These are phyloP conservation scores for Mucor saturninus DNA, from an alignment of 371 early-diverging fungal species.

Conservation along the genomic window DNA sequence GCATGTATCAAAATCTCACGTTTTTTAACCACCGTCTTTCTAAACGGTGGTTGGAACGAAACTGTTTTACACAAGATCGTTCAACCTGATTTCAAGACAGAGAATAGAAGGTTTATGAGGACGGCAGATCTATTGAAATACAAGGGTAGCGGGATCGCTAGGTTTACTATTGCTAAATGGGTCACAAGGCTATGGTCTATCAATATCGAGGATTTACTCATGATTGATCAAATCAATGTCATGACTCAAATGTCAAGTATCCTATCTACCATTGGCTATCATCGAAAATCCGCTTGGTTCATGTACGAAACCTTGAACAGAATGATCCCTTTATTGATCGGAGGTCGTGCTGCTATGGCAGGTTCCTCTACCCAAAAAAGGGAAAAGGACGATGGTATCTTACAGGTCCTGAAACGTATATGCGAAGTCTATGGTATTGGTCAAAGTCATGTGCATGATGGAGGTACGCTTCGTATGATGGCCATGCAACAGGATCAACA, in stretches of 20 bases:
- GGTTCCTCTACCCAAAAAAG: conserved; percentile 17
- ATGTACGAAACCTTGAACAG: conserved; percentile 73
- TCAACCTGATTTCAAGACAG: conserved; percentile 1
- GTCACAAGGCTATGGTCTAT: conserved; percentile 59
- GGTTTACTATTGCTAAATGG: conserved; percentile 69
- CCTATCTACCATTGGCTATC: conserved; percentile 66
- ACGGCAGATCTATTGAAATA: conserved; percentile 19
- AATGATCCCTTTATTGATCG: conserved; percentile 64
- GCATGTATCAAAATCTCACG: conserved; percentile 53
- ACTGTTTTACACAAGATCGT: conserved; percentile 20
- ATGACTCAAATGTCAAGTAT: conserved; percentile 71
- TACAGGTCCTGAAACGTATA: conserved; percentile 68
- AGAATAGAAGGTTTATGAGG: conserved; percentile 14
- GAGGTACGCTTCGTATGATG: conserved; percentile 23
- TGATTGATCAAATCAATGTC: conserved; percentile 68
- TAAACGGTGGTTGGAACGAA: conserved; percentile 47
- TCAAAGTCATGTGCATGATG: conserved; percentile 38
- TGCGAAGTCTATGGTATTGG: conserved; percentile 76
- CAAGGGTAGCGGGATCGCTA: conserved; percentile 34
- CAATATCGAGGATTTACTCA: conserved; percentile 58
- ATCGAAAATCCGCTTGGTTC: conserved; percentile 79
- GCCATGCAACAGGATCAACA: conserved; percentile 6
- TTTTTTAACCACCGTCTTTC: conserved; percentile 40
- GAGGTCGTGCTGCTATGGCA: conserved; percentile 44
- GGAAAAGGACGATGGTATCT: conserved; percentile 58